Conservation (phyloP, 176 grass and related monocot genomes). For the Rhipidocladum racemiflorum region DNA sequence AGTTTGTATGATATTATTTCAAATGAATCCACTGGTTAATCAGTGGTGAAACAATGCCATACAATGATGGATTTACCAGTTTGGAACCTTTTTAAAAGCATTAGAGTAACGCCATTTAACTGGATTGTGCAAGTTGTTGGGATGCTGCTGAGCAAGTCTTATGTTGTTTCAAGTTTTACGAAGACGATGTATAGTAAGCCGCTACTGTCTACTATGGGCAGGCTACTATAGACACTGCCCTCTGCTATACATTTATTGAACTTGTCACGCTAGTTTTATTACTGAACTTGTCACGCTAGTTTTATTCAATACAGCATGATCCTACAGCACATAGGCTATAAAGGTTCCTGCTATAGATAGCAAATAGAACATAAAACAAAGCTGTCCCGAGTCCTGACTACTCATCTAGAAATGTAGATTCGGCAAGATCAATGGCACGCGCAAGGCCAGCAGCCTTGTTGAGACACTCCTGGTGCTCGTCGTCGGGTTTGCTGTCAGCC, state of each 20-base stretch:
- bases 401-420: conserved; percentile 59
- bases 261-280: too few species aligned
- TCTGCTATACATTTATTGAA: too few species aligned
- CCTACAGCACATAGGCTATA: not conserved
- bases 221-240: not conserved
- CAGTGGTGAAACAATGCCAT: not conserved
- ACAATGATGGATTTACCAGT: not conserved
- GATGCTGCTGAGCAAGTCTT: not conserved
- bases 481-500: conserved; percentile 67
- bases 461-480: conserved; percentile 71
- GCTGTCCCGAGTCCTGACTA: not conserved
- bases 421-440: conserved; percentile 75
- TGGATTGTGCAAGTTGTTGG: not conserved
- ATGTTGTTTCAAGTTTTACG: not conserved
- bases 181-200: not conserved
- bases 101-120: not conserved
- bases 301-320: not conserved
- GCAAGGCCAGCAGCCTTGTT: conserved; percentile 71
- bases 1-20: not conserved
- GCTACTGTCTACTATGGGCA: not conserved
- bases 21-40: not conserved
- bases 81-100: not conserved
- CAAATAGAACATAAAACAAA: not conserved
- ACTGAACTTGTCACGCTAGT: not conserved
- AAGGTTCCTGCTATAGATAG: not conserved